phyloP scores from a whole-genome alignment of 108 stramenopile species.

The Cafeteria roenbergensis region DNA sequence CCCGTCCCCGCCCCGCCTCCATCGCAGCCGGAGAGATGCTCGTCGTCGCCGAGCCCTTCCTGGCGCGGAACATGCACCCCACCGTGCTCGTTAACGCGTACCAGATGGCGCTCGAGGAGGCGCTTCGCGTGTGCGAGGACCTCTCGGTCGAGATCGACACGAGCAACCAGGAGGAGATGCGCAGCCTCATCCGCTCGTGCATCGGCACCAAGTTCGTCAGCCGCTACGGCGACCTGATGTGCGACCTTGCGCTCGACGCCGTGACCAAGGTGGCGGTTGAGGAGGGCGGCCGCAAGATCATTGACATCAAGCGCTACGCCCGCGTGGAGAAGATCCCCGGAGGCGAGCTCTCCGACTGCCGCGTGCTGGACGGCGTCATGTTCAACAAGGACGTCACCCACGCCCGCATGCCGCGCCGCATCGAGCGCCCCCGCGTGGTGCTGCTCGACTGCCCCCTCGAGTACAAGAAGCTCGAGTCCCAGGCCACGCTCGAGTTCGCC shows the following conservation, averaged over 20 bases:
- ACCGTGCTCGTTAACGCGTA: slow-evolving; percentile 92
- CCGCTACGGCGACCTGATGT: slow-evolving; percentile 88
- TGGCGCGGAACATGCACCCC: slow-evolving; percentile 76
- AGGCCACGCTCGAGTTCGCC: slow-evolving; percentile 95
- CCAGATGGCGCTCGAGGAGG: slow-evolving; percentile 72
- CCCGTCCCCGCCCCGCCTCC: too few relatives aligned
- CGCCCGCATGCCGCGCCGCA: slow-evolving; percentile 89
- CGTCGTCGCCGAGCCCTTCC: slow-evolving; percentile 85
- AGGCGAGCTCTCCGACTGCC: slow-evolving; percentile 76
- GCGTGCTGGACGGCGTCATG: slow-evolving; percentile 92
- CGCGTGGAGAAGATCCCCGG: slow-evolving; percentile 99
- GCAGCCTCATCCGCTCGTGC: slow-evolving; percentile 68
- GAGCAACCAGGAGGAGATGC: slow-evolving; percentile 64
- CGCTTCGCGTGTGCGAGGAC: slow-evolving; percentile 70
- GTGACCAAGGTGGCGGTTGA: slow-evolving; percentile 66
- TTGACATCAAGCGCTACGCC: slow-evolving; percentile 97
- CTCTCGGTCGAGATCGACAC: slow-evolving; percentile 70
- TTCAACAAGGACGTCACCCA: slow-evolving; percentile 98
- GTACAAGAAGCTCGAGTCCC: slow-evolving; percentile 99
- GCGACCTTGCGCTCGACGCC: slow-evolving; percentile 90
- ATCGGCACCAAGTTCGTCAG: slow-evolving; percentile 93
- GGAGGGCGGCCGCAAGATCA: slow-evolving; percentile 45
- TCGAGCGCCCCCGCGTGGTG: slow-evolving; percentile 93
- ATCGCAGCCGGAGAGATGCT: slow-evolving; percentile 82
- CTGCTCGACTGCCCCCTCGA: slow-evolving; percentile 94